These are phyloP conservation scores for Oemleria cerasiformis DNA, from an alignment of 306 rosid genomes.

Conservation along the genomic window DNA sequence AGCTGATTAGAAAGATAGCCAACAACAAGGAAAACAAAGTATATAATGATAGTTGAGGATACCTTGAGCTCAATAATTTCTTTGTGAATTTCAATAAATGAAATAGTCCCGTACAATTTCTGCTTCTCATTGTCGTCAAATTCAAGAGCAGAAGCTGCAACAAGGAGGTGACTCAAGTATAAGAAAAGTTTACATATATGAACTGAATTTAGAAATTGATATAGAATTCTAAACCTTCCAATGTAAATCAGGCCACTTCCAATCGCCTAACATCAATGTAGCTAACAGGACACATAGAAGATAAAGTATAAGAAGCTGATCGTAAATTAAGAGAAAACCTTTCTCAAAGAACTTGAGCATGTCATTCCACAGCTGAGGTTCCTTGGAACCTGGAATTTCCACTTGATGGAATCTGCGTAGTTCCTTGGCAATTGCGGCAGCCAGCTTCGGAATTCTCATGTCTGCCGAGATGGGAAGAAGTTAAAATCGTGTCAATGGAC, in stretches of 20 bases:
- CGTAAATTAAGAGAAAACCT: conserved; percentile 46
- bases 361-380: conserved; percentile 91
- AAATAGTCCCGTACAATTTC: conserved; percentile 49
- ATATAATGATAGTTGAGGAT: conserved; percentile 13
- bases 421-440: conserved; percentile 74
- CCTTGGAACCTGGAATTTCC: conserved; percentile 82
- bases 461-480: conserved; percentile 50
- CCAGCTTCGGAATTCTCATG: conserved; percentile 70
- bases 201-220: background rate
- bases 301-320: conserved; percentile 14
- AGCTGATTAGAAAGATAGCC: background rate
- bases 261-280: background rate
- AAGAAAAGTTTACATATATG: conserved; percentile 6
- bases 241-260: background rate
- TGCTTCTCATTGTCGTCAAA: conserved; percentile 70
- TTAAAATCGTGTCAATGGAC: conserved; percentile 28
- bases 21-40: conserved; percentile 2
- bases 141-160: conserved; percentile 69
- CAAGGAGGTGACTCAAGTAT: conserved; percentile 20
- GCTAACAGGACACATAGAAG: conserved; percentile 2
- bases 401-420: conserved; percentile 66
- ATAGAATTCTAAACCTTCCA: background rate
- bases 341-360: conserved; percentile 63
- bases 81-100: conserved; percentile 55
- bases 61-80: conserved; percentile 76